Base-by-base conservation (phyloP, 768 basidiomycete genomes). In the Terana coerulea region DNA sequence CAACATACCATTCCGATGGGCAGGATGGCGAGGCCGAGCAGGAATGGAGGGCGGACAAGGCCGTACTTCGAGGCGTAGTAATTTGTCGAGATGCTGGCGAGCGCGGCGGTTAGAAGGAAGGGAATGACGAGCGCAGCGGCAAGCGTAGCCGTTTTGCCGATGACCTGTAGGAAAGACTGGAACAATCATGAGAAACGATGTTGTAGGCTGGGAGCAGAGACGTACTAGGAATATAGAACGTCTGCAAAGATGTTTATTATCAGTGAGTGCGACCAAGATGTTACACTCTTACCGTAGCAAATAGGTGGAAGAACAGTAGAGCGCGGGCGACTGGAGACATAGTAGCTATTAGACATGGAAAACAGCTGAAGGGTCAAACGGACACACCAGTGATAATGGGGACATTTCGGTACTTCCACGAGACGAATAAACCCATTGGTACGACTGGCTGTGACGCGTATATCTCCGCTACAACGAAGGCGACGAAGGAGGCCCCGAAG, bases 41-140 rank as follows among this genome's bases (percentile, higher is more conserved):
- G 29, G 47, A 57, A 53, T 9, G 51, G 40, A n/a, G 55, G 45
- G 7, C 55, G 51, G 1, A 57, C 41, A 21, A 53, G 7, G 29
- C 42, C 51, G 11, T 22, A 42, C 29, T 39, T 52, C 10, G 47
- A 21, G 6, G 48, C 44, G 21, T 49, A 33, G 19, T 53, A 33
- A 37, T 39, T 53, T 9, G 24, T 40, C 10, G 35, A n/a, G 11
- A 40, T 33, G 33, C 55, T 57, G 15, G 55, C 35, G 5, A 48
- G 15, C 1, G 55, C 55, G 11, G 51, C 51, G 3, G 41, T 53
- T 22, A 52, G 31, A 8, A 57, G 51, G 36, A 57, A 57, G 2
- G 55, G 55, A 26, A 57, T 57, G 42, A 57, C 47, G n/a, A 57
- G 51, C 15, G 55, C 55, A 17, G 51, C 55, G 7, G 55, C 55